Base-by-base conservation (phyloP, 2,329 filamentous ascomycete genomes). In the Raffaelea ambrosiae region DNA sequence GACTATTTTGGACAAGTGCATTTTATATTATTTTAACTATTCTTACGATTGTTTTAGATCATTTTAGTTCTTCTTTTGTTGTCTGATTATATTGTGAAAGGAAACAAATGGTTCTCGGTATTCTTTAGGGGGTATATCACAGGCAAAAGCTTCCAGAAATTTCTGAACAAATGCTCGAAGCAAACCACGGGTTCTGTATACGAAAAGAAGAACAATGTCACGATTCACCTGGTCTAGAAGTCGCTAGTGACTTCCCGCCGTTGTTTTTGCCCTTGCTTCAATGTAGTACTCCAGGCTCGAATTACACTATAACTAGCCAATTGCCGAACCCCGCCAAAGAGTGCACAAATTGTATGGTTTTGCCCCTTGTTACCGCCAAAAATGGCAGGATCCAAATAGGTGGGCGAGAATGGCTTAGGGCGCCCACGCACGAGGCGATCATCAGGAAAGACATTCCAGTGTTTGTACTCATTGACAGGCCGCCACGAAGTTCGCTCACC, bases 321-420 rank as follows among this genome's bases (percentile, higher is more conserved):
- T n/a, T n/a, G n/a, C n/a, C n/a, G n/a, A n/a, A n/a, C n/a, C n/a
- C n/a, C n/a, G n/a, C n/a, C n/a, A n/a, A n/a, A n/a, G n/a, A n/a
- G n/a, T n/a, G n/a, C n/a, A n/a, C n/a, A n/a, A n/a, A n/a, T n/a
- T n/a, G n/a, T n/a, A 13, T 13, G 26, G 35, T 48, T 44, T 18
- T 54, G 52, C 52, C 52, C 8, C 18, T n/a, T 3, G 35, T 26
- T 50, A 54, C 52, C 52, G 52, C 52, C 47, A 36, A 46, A 29
- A 23, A 8, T 40, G 22, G 18, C 26, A 29, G 7, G 26, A 29
- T 7, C 7, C 13, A 29, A 29, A 29, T 13, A 13, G 26, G 26
- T 29, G n/a, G n/a, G n/a, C n/a, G n/a, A n/a, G n/a, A n/a, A n/a
- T n/a, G n/a, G n/a, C n/a, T n/a, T n/a, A n/a, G n/a, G n/a, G n/a